Evolutionary conservation across 805 yeast genomes (phyloP).

Genomic region (Kregervanrija pseudodelftensis): DNA sequence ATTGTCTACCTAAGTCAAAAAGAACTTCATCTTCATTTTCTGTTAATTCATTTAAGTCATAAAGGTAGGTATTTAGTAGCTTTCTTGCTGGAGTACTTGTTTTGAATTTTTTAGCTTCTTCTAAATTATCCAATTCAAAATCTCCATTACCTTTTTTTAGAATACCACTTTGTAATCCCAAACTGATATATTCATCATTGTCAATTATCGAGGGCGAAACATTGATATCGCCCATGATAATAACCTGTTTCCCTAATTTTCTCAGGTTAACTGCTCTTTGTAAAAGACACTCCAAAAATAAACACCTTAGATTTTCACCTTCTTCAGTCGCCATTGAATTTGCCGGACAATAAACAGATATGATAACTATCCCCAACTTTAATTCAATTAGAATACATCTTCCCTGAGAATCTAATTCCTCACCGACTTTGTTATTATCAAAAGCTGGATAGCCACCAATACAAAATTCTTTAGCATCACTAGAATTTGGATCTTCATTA

Average conservation of each 20-base stretch:
- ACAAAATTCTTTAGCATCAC: slow-evolving; percentile 13
- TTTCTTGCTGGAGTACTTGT: slow-evolving; percentile 34
- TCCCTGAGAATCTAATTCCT: slow-evolving; percentile 76
- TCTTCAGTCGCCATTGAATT: slow-evolving; percentile 67
- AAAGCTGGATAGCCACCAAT: slow-evolving; percentile 70
- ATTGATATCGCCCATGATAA: slow-evolving; percentile 86
- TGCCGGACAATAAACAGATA: slow-evolving; percentile 85
- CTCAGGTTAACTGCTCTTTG: slow-evolving; percentile 52
- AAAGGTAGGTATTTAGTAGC: slow-evolving; percentile 38
- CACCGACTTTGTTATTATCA: slow-evolving; percentile 26
- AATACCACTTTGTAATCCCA: slow-evolving; percentile 31
- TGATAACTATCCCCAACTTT: slow-evolving; percentile 50
- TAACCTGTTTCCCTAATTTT: slow-evolving; percentile 55
- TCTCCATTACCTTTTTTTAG: slow-evolving; percentile 21
- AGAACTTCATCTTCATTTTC: slow-evolving; percentile 34
- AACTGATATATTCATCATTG: slow-evolving; percentile 61
- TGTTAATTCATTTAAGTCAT: slow-evolving; percentile 22
- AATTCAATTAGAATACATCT: slow-evolving; percentile 72
- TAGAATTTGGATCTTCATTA: slow-evolving; percentile 4
- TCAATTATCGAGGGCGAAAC: slow-evolving; percentile 76
- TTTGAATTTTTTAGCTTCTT: slow-evolving; percentile 28
- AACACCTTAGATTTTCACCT: slow-evolving; percentile 51
- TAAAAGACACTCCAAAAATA: slow-evolving; percentile 54
- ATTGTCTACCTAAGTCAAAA: slow-evolving; percentile 50
- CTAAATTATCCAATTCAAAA: slow-evolving; percentile 32